These are phyloP conservation scores for Cruciata laevipes DNA, from an alignment of 257 asterid genomes.

Conservation along the genomic window DNA sequence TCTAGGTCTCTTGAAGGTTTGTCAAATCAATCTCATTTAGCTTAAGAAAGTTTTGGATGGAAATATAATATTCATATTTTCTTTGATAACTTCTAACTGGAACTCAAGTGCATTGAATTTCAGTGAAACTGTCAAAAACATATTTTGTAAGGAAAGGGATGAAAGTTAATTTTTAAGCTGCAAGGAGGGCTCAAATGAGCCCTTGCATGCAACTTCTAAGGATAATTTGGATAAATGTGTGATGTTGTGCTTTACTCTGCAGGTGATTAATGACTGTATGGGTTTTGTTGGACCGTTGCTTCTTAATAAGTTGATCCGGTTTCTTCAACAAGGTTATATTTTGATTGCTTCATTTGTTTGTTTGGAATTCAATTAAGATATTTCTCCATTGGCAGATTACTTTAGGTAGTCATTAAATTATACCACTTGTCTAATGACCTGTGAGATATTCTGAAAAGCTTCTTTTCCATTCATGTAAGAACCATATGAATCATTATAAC, in stretches of 20 bases:
- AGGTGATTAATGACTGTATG: slow-evolving; percentile 90
- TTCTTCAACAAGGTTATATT: slow-evolving; percentile 79
- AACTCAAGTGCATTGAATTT: background rate
- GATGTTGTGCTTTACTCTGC: slow-evolving; percentile 20
- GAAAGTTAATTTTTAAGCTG: background rate
- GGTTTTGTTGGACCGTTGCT: slow-evolving; percentile 90
- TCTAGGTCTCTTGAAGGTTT: slow-evolving; percentile 76
- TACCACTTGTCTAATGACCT: background rate
- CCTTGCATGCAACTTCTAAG: slow-evolving; percentile 2
- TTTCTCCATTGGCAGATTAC: background rate
- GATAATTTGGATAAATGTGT: background rate
- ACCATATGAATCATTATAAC: background rate
- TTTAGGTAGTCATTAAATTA: background rate
- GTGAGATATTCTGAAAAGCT: background rate
- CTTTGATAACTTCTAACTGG: background rate
- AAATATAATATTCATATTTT: background rate
- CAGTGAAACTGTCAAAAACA: background rate
- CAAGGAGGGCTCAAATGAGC: background rate
- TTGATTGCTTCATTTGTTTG: background rate
- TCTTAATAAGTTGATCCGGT: slow-evolving; percentile 79
- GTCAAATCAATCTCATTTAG: background rate
- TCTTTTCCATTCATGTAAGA: background rate
- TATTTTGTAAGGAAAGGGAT: background rate
- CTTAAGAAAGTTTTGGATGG: background rate
- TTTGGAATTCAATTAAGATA: background rate